Percentiles rank a stretch among this genome's conserved stretches.
Evolutionary conservation across 805 yeast genomes (phyloP).

Genomic region (Candida nanaspora): DNA sequence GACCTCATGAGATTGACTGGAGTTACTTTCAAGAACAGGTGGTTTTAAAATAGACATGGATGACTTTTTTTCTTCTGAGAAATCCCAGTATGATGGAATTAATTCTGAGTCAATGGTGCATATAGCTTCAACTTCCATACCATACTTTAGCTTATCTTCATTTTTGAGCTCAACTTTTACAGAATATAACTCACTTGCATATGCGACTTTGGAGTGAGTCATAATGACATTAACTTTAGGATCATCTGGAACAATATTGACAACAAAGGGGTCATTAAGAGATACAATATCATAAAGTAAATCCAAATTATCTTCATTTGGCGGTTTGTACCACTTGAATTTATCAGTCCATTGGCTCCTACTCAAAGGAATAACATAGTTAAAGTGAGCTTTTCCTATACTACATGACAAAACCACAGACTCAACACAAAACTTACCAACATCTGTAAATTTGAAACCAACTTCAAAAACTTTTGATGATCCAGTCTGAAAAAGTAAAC

Average conservation of each 20-base stretch:
- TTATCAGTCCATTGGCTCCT: background rate
- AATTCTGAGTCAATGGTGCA: background rate
- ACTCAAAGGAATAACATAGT: constrained; percentile 6
- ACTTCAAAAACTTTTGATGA: constrained; percentile 12
- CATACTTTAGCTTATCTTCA: constrained; percentile 25
- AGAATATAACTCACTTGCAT: constrained; percentile 25
- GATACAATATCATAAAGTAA: background rate
- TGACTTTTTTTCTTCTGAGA: too few species aligned
- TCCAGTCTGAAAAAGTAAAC: constrained; percentile 8
- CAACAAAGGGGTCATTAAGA: background rate
- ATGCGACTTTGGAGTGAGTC: constrained; percentile 18
- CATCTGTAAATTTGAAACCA: background rate
- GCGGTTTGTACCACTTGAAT: constrained; percentile 1
- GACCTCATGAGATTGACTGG: background rate
- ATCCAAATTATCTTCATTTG: too few species aligned
- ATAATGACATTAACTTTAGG: constrained; percentile 27
- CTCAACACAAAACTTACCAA: constrained; percentile 19
- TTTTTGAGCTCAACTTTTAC: constrained; percentile 20
- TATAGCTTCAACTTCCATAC: constrained; percentile 13
- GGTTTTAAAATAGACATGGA: background rate
- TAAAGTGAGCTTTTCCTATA: constrained; percentile 4
- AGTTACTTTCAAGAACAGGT: constrained; percentile 4
- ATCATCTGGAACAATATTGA: constrained; percentile 30
- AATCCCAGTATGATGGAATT: constrained; percentile 12
- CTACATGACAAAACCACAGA: constrained; percentile 5